Evolutionary conservation across 495 filamentous ascomycete species (phyloP).

Genomic region (Hypoxylon fuscum): DNA sequence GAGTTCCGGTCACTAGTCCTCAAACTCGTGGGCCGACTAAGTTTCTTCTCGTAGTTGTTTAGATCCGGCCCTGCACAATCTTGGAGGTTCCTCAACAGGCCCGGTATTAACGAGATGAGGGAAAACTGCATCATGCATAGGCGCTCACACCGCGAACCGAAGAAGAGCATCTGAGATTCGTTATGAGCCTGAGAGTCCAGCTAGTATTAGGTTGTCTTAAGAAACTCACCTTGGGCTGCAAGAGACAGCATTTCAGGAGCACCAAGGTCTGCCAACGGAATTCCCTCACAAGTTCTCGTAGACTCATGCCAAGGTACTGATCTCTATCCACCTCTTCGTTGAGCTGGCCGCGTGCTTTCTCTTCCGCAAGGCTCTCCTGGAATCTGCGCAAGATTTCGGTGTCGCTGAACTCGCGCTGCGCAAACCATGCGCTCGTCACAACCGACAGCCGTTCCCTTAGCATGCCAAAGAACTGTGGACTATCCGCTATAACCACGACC

Average conservation of each 20-base stretch:
- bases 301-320: slow-evolving; percentile 89
- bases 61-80: slow-evolving; percentile 93
- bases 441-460: slow-evolving; percentile 84
- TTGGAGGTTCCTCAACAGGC: slow-evolving; percentile 82
- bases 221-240: slow-evolving; percentile 86
- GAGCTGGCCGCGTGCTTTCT: slow-evolving; percentile 67
- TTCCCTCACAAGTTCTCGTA: slow-evolving; percentile 91
- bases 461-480: slow-evolving; percentile 80
- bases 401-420: slow-evolving; percentile 79
- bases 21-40: slow-evolving; percentile 82
- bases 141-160: slow-evolving; percentile 91
- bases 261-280: slow-evolving; percentile 94
- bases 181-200: slow-evolving; percentile 2
- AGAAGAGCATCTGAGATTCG: slow-evolving; percentile 88
- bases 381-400: slow-evolving; percentile 74
- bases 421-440: slow-evolving; percentile 96
- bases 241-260: slow-evolving; percentile 87
- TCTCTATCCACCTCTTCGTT: slow-evolving; percentile 78
- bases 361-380: slow-evolving; percentile 81
- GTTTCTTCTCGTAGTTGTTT: slow-evolving; percentile 78
- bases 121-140: slow-evolving; percentile 99
- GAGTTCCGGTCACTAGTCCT: slow-evolving; percentile 92
- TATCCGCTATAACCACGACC: slow-evolving; percentile 95
- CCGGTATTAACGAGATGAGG: slow-evolving; percentile 91
- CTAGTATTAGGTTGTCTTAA: background rate